Percentiles rank a stretch among this genome's conserved stretches.
Conservation (phyloP, 179 eudicot species). For the Silene vulgaris region DNA sequence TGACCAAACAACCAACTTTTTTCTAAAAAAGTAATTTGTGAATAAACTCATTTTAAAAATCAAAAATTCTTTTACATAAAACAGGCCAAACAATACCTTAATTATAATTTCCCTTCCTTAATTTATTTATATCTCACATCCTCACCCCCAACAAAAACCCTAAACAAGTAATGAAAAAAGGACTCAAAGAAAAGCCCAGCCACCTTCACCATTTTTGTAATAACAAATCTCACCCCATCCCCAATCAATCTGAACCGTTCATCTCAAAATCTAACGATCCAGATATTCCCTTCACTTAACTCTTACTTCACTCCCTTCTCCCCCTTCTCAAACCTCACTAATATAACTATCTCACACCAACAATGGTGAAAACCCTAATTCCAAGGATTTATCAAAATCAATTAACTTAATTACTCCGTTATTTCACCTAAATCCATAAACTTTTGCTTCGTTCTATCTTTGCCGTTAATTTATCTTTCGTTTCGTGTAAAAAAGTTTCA, state of each 20-base stretch:
- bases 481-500: constrained; percentile 14
- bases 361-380: constrained; percentile 34
- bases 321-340: constrained; percentile 8
- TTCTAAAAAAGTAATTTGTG: no score
- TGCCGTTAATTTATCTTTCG: no score
- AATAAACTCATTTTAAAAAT: no score
- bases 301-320: constrained; percentile 12
- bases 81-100: no score
- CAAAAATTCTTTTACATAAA: no score
- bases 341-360: not conserved
- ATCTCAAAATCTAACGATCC: constrained; percentile 35
- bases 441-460: not conserved
- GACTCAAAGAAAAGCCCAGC: constrained; percentile 16
- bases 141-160: constrained; percentile 24
- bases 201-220: constrained; percentile 4
- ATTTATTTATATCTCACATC: no score
- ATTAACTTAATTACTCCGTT: not conserved
- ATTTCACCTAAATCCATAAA: not conserved
- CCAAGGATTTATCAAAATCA: constrained; percentile 23
- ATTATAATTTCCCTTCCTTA: no score
- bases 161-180: constrained; percentile 16
- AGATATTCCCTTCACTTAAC: constrained; percentile 27
- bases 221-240: constrained; percentile 12
- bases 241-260: constrained; percentile 36
- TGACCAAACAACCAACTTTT: no score